phyloP scores from a whole-genome alignment of 2,329 filamentous ascomycete species.

The Bimuria novae-zelandiae region DNA sequence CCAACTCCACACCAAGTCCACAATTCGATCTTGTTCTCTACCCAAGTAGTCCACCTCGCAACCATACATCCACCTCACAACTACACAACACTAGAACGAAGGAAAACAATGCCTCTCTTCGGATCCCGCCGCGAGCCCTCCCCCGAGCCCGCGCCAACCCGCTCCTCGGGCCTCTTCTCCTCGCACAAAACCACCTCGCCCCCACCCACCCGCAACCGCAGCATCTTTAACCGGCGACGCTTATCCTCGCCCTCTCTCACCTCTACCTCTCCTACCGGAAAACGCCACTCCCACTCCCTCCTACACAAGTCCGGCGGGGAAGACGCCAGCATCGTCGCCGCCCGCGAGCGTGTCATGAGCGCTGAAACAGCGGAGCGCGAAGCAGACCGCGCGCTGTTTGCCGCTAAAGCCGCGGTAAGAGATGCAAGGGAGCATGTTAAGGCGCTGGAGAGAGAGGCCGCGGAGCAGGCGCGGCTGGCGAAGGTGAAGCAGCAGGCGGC shows the following conservation, averaged over 20 bases:
- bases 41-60: too few species aligned
- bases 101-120: conserved; percentile 44
- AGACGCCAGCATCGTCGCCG: conserved; percentile 67
- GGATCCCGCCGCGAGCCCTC: conserved; percentile 20
- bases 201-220: conserved; percentile 29
- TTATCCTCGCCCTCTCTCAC: conserved; percentile 38
- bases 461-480: conserved; percentile 56
- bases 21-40: neutral
- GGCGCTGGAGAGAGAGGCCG: conserved; percentile 67
- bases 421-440: conserved; percentile 68
- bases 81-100: conserved; percentile 24
- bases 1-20: neutral
- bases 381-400: conserved; percentile 65
- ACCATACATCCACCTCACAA: conserved; percentile 1
- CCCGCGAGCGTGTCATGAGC: conserved; percentile 63
- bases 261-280: conserved; percentile 29
- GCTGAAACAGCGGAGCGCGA: conserved; percentile 69
- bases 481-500: conserved; percentile 72
- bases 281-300: conserved; percentile 31
- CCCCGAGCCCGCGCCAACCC: conserved; percentile 1
- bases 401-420: conserved; percentile 62
- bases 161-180: conserved; percentile 2
- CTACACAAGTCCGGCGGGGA: conserved; percentile 55
- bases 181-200: conserved; percentile 19
- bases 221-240: conserved; percentile 46